These are phyloP conservation scores for Mortierella antarctica DNA, from an alignment of 192 early-diverging fungal species.

Conservation along the genomic window DNA sequence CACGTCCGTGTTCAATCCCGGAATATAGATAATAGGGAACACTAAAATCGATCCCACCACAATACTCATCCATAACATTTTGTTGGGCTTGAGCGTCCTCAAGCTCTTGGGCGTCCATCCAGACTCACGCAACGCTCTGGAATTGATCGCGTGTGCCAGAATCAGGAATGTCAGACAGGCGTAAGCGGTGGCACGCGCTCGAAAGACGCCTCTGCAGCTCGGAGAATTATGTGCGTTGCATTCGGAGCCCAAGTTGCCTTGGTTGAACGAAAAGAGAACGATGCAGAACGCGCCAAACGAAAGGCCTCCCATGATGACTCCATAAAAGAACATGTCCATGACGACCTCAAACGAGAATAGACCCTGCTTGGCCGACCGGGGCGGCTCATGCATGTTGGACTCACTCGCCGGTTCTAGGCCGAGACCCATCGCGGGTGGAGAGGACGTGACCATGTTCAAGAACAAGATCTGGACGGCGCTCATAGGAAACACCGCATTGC, in stretches of 20 bases:
- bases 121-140: slow-evolving; percentile 71
- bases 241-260: slow-evolving; percentile 64
- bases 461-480: slow-evolving; percentile 84
- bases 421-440: slow-evolving; percentile 84
- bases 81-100: slow-evolving; percentile 33
- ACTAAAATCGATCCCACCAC: slow-evolving; percentile 63
- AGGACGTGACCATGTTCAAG: slow-evolving; percentile 83
- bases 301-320: slow-evolving; percentile 70
- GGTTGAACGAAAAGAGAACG: slow-evolving; percentile 69
- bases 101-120: slow-evolving; percentile 60
- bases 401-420: slow-evolving; percentile 74
- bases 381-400: slow-evolving; percentile 79
- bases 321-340: slow-evolving; percentile 76
- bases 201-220: slow-evolving; percentile 70
- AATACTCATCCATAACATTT: slow-evolving; percentile 59
- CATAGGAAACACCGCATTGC: slow-evolving; percentile 78
- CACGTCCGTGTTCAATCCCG: slow-evolving; percentile 46
- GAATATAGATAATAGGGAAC: slow-evolving; percentile 37
- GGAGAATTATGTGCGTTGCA: slow-evolving; percentile 62
- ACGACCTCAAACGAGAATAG: slow-evolving; percentile 75
- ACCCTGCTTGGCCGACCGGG: slow-evolving; percentile 69
- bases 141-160: slow-evolving; percentile 82
- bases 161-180: slow-evolving; percentile 76
- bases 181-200: slow-evolving; percentile 78
- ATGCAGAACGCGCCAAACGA: slow-evolving; percentile 73